Conservation (phyloP, 1,284 basidiomycete genomes). For the Mycosarcoma mackinlayi region DNA sequence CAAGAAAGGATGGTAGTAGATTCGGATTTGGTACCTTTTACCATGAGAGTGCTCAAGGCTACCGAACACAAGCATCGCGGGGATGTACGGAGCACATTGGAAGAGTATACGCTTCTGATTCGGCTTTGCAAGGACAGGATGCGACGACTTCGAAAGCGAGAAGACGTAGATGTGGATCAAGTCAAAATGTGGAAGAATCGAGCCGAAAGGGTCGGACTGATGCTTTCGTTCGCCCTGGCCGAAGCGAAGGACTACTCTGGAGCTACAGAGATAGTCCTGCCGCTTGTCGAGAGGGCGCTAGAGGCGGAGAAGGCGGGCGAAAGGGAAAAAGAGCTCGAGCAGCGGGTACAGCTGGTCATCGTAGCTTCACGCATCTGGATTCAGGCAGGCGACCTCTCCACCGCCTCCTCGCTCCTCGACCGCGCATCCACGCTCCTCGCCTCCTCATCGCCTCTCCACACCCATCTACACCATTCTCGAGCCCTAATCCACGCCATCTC, state of each 20-base stretch:
- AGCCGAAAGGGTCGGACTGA: conserved; percentile 19
- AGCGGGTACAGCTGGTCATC: conserved; percentile 7
- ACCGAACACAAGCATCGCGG: conserved; percentile 28
- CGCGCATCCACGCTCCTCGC: background rate
- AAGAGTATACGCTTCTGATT: conserved; percentile 18
- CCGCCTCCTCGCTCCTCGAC: background rate
- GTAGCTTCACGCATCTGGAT: conserved; percentile 19
- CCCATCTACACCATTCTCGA: background rate
- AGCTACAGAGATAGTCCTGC: conserved; percentile 21
- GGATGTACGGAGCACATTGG: conserved; percentile 5
- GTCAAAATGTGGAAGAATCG: conserved; percentile 24
- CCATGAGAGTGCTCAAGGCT: conserved; percentile 23
- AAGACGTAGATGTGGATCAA: conserved; percentile 8
- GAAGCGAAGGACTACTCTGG: conserved; percentile 32
- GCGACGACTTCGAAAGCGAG: background rate
- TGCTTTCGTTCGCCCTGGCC: conserved; percentile 26
- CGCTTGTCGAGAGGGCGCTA: conserved; percentile 9
- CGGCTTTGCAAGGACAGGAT: conserved; percentile 18
- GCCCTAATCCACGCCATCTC: conserved; percentile 6
- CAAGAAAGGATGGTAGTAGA: conserved; percentile 4
- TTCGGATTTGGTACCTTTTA: conserved; percentile 26
- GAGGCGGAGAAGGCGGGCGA: background rate
- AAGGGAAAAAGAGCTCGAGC: background rate
- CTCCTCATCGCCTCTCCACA: background rate
- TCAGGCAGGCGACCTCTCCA: conserved; percentile 26